phyloP scores from a whole-genome alignment of 345 rosid genomes.

The Lepidium didymum region DNA sequence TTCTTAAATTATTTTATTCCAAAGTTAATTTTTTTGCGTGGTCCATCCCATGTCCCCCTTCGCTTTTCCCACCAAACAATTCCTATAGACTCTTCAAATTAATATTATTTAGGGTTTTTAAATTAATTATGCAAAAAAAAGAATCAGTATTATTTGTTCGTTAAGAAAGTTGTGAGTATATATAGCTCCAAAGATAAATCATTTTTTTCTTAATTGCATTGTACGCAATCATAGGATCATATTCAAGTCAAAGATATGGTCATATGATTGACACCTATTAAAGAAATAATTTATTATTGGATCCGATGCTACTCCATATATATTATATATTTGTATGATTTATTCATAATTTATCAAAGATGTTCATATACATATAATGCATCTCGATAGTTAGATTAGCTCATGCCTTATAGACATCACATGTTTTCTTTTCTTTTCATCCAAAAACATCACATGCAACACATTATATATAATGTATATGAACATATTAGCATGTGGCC shows the following conservation, averaged over 20 bases:
- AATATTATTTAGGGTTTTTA: background rate
- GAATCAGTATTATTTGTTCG: background rate
- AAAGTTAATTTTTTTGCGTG: constrained; percentile 21
- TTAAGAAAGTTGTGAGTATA: background rate
- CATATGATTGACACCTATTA: constrained; percentile 36
- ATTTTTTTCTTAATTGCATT: constrained; percentile 3
- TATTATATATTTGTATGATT: background rate
- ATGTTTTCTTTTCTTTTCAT: constrained; percentile 21
- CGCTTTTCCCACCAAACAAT: constrained; percentile 36
- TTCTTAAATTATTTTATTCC: constrained; percentile 21
- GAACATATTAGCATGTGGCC: too few species aligned
- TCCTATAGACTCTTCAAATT: constrained; percentile 30
- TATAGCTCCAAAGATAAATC: constrained; percentile 17
- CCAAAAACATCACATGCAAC: constrained; percentile 19
- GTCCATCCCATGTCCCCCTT: constrained; percentile 55
- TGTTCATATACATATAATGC: too few species aligned
- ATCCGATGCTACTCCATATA: constrained; percentile 31
- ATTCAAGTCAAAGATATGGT: constrained; percentile 42
- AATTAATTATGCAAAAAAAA: background rate
- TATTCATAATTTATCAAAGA: constrained; percentile 8
- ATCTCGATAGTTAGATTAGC: too few species aligned
- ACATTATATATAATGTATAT: too few species aligned
- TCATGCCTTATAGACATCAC: constrained; percentile 14
- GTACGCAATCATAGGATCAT: constrained; percentile 28
- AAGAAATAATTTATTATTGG: constrained; percentile 23